Conservation (phyloP, 2,329 filamentous ascomycete genomes). For the Colletotrichum sp. region DNA sequence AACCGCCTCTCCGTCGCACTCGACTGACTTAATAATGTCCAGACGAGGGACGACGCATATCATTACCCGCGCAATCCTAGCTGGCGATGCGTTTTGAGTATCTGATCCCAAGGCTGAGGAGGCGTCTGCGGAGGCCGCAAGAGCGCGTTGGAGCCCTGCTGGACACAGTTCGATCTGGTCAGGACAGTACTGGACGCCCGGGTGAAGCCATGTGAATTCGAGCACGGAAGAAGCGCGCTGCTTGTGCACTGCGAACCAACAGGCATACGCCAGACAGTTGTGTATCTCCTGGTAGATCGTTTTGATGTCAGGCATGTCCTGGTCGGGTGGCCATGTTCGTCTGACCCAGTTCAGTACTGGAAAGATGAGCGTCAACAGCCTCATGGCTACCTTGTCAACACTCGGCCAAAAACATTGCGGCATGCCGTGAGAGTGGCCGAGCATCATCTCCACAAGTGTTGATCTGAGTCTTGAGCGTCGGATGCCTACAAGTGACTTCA, state of each 20-base stretch:
- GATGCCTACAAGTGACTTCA: constrained; percentile 29
- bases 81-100: neutral
- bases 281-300: constrained; percentile 26
- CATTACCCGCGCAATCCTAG: constrained; percentile 31
- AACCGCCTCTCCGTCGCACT: neutral
- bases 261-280: constrained; percentile 32
- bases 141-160: neutral
- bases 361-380: constrained; percentile 27
- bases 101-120: neutral
- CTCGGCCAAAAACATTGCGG: constrained; percentile 34
- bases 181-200: constrained; percentile 29
- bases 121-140: too few relatives aligned
- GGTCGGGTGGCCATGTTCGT: neutral
- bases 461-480: constrained; percentile 29
- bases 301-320: neutral
- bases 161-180: constrained; percentile 23
- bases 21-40: constrained; percentile 1
- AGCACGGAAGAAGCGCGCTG: constrained; percentile 28
- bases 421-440: constrained; percentile 20
- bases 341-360: constrained; percentile 26
- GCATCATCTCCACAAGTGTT: constrained; percentile 27
- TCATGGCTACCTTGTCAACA: constrained; percentile 31
- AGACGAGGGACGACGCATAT: constrained; percentile 33
- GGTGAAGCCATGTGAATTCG: constrained; percentile 29
- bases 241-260: constrained; percentile 33